Conservation (phyloP, 2,329 filamentous ascomycete species). For the Aureobasidium sp. region DNA sequence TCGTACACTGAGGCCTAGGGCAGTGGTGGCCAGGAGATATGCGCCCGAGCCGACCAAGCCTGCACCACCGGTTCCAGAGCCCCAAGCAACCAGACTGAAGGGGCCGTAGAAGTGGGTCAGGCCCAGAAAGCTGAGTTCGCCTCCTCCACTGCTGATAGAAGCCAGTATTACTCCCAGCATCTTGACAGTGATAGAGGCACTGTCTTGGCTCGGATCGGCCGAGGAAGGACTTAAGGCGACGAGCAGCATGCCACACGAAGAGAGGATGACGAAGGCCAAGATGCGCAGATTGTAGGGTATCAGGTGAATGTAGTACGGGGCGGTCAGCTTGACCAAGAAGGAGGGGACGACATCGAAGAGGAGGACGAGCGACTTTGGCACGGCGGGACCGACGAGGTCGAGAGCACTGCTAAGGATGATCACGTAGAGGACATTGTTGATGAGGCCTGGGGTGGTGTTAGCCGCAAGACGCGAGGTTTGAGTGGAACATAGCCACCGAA, state of each 20-base stretch:
- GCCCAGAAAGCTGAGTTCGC: slow-evolving; percentile 84
- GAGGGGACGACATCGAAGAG: slow-evolving; percentile 88
- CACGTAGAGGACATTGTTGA: slow-evolving; percentile 97
- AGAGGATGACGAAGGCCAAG: slow-evolving; percentile 65
- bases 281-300: slow-evolving; percentile 75
- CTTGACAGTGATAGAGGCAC: slow-evolving; percentile 56
- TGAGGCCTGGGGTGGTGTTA: slow-evolving; percentile 53
- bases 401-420: slow-evolving; percentile 93
- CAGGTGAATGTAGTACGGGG: slow-evolving; percentile 87
- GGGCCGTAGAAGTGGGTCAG: slow-evolving; percentile 90
- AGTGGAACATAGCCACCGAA: slow-evolving; percentile 57
- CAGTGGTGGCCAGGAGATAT: slow-evolving; percentile 80
- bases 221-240: slow-evolving; percentile 66
- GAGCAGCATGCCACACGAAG: slow-evolving; percentile 79
- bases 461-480: not conserved
- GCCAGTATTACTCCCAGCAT: slow-evolving; percentile 78
- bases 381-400: slow-evolving; percentile 77
- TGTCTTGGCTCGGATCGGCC: slow-evolving; percentile 30
- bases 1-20: slow-evolving; percentile 66
- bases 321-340: slow-evolving; percentile 79
- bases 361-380: slow-evolving; percentile 88
- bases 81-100: slow-evolving; percentile 83
- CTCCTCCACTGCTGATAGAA: slow-evolving; percentile 76
- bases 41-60: slow-evolving; percentile 80
- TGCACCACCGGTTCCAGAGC: slow-evolving; percentile 83